A percentile compares a stretch with the other conserved stretches of the same genome.
Conservation (phyloP, 2,329 filamentous ascomycete species). For the Amauroascus verrucosus region DNA sequence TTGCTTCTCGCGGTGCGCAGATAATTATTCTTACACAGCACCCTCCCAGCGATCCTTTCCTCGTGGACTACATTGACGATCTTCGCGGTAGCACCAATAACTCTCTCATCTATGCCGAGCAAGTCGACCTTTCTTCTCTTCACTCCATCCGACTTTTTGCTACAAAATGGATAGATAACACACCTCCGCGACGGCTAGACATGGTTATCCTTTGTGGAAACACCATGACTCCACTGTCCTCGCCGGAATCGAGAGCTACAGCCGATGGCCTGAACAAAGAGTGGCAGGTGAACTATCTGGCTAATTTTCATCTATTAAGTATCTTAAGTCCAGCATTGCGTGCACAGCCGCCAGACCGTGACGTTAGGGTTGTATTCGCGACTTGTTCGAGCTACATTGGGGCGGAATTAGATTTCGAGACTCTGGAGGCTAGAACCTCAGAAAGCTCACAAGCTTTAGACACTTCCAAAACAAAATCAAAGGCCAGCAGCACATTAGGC, state of each 20-base stretch:
- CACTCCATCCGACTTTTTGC: conserved; percentile 87
- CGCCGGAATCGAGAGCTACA: conserved; percentile 51
- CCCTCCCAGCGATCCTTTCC: conserved; percentile 70
- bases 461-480: conserved; percentile 5
- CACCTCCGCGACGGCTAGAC: conserved; percentile 76
- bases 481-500: conserved; percentile 17
- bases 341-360: conserved; percentile 84
- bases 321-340: conserved; percentile 84
- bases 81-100: conserved; percentile 67
- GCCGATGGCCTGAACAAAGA: conserved; percentile 74
- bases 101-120: conserved; percentile 85
- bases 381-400: conserved; percentile 84
- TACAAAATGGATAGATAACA: conserved; percentile 96
- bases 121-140: conserved; percentile 80
- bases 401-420: conserved; percentile 49
- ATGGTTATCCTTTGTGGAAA: conserved; percentile 83
- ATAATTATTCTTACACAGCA: conserved; percentile 80
- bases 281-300: conserved; percentile 91
- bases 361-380: conserved; percentile 76
- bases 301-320: conserved; percentile 88
- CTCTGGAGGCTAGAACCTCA: conserved; percentile 22
- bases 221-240: conserved; percentile 57
- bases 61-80: conserved; percentile 87
- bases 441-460: conserved; percentile 13
- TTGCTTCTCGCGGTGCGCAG: conserved; percentile 78